Conservation (phyloP, 257 asterid genomes). For the Thymus mandschuricus region DNA sequence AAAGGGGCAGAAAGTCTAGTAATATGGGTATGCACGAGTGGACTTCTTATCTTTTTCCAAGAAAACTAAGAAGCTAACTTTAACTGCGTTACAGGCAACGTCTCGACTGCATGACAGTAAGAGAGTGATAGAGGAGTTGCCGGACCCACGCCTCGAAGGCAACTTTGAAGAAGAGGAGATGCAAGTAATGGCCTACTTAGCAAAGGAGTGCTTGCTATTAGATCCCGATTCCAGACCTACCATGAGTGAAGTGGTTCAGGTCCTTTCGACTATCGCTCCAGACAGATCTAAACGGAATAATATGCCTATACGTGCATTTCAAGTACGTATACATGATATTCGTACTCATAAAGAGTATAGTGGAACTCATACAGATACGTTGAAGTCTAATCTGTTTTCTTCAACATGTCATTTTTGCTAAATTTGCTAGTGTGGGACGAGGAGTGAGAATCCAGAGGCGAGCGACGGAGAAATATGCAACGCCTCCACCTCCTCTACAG, state of each 20-base stretch:
- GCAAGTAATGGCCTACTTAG: conserved; percentile 94
- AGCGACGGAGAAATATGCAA: conserved; percentile 24
- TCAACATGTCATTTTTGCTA: conserved; percentile 35
- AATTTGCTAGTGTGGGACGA: conserved; percentile 38
- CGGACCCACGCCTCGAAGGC: conserved; percentile 77
- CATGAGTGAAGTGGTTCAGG: conserved; percentile 93
- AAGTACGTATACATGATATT: conserved; percentile 38
- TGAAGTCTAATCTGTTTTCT: not conserved
- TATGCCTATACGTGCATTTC: conserved; percentile 46
- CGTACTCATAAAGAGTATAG: not conserved
- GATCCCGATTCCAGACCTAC: conserved; percentile 96
- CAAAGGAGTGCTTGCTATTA: conserved; percentile 86
- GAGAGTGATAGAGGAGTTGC: conserved; percentile 79
- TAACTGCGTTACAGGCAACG: conserved; percentile 58
- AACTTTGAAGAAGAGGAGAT: conserved; percentile 76
- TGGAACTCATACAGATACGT: not conserved
- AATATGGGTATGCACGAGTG: conserved; percentile 72
- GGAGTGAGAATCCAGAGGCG: conserved; percentile 30
- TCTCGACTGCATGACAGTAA: conserved; percentile 77
- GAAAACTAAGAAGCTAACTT: conserved; percentile 26
- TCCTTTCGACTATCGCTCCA: conserved; percentile 82
- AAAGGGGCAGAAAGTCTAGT: conserved; percentile 84
- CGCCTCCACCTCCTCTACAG: conserved; percentile 39
- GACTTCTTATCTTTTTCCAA: not conserved
- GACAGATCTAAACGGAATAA: conserved; percentile 72